Percentiles rank a stretch among this genome's conserved stretches.
phyloP scores from a whole-genome alignment of 768 basidiomycete species.

The Kwoniella sp. region DNA sequence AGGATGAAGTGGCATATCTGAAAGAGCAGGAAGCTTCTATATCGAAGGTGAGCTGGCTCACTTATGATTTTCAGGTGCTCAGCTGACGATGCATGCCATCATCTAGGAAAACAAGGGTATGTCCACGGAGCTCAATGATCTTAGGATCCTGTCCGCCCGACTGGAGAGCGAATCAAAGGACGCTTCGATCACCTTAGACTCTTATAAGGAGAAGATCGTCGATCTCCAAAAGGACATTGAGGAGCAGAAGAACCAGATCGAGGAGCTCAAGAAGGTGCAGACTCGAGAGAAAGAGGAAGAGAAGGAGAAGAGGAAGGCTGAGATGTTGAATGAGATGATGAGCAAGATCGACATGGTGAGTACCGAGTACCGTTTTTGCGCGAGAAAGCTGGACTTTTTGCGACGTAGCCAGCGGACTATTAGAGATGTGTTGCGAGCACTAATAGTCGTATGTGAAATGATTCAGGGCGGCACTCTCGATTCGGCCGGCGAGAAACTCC shows the following conservation, averaged over 20 bases:
- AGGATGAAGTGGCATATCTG: conserved; percentile 83
- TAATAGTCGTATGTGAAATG: no score
- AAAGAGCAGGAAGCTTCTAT: conserved; percentile 84
- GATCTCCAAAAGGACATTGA: conserved; percentile 70
- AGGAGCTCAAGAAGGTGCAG: conserved; percentile 82
- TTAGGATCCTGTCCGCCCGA: conserved; percentile 85
- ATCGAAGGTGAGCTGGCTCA: conserved; percentile 64
- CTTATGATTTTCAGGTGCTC: neutral
- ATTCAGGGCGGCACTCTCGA: conserved; percentile 50
- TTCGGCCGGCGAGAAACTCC: conserved; percentile 42
- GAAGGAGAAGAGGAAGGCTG: conserved; percentile 97
- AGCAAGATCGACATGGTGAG: conserved; percentile 93
- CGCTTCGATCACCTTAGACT: conserved; percentile 85
- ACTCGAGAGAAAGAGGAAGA: conserved; percentile 87
- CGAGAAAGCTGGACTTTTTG: no score
- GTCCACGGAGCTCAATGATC: conserved; percentile 88
- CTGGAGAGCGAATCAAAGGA: conserved; percentile 97
- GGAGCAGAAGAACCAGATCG: conserved; percentile 62
- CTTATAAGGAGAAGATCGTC: conserved; percentile 88
- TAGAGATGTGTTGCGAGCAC: no score
- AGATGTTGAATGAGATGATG: conserved; percentile 99
- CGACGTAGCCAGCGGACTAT: no score
- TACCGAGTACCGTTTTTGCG: neutral
- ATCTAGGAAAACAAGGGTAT: conserved; percentile 86
- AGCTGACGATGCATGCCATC: neutral